These are phyloP conservation scores for Macrolepiota albuminosa DNA, from an alignment of 768 basidiomycete species.

Conservation along the genomic window DNA sequence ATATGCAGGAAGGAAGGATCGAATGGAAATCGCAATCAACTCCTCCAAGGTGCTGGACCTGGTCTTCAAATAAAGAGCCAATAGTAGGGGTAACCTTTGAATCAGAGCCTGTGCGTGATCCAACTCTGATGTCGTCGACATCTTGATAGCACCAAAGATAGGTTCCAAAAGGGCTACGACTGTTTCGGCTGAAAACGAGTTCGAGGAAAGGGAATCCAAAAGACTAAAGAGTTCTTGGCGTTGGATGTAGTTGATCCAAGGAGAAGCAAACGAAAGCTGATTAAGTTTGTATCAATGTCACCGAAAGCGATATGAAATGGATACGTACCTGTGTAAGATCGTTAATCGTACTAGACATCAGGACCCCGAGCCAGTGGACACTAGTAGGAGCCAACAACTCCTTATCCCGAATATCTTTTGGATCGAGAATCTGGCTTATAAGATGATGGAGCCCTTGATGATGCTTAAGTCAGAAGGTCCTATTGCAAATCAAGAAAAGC, in stretches of 20 bases:
- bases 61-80: slow-evolving; percentile 27
- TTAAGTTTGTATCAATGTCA: no score
- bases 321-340: slow-evolving; percentile 2
- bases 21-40: slow-evolving; percentile 39
- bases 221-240: slow-evolving; percentile 35
- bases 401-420: slow-evolving; percentile 30
- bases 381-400: slow-evolving; percentile 34
- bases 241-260: slow-evolving; percentile 58
- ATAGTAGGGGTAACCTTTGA: slow-evolving; percentile 30
- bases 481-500: neutral
- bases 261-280: slow-evolving; percentile 22
- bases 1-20: slow-evolving; percentile 34
- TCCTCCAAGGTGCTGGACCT: slow-evolving; percentile 36
- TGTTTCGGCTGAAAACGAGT: slow-evolving; percentile 23
- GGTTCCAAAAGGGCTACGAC: slow-evolving; percentile 21
- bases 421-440: slow-evolving; percentile 34
- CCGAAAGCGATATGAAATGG: neutral
- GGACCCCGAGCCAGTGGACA: slow-evolving; percentile 34
- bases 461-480: neutral
- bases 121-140: slow-evolving; percentile 15
- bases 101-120: slow-evolving; percentile 22
- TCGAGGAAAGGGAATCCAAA: slow-evolving; percentile 42
- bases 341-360: slow-evolving; percentile 1
- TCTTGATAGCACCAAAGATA: slow-evolving; percentile 32
- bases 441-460: slow-evolving; percentile 38